phyloP scores from a whole-genome alignment of 257 asterid genomes.

The Asclepias syriaca region DNA sequence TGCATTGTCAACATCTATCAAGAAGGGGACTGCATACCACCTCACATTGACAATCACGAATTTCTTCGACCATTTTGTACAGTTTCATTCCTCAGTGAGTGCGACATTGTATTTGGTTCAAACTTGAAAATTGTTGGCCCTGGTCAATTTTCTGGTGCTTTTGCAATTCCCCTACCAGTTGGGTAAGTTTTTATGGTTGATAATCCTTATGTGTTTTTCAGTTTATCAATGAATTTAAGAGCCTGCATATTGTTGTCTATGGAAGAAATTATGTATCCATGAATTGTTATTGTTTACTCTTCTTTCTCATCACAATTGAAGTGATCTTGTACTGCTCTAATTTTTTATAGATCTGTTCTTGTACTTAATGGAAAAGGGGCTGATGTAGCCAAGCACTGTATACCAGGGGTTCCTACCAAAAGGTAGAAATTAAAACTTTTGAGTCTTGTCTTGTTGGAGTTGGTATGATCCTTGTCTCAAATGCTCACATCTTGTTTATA shows the following conservation, averaged over 20 bases:
- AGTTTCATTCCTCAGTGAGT: constrained; percentile 42
- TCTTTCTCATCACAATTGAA: not conserved
- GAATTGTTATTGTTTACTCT: not conserved
- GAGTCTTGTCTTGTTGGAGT: not conserved
- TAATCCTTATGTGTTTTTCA: not conserved
- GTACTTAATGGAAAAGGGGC: constrained; percentile 46
- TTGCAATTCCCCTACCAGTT: constrained; percentile 33
- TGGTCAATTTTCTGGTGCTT: constrained; percentile 36
- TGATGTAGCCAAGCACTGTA: constrained; percentile 45
- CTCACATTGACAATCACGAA: constrained; percentile 46
- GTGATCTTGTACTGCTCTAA: constrained; percentile 2
- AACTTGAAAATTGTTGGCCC: constrained; percentile 29
- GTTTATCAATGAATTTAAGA: not conserved
- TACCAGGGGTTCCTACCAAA: constrained; percentile 39
- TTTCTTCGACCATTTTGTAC: constrained; percentile 43
- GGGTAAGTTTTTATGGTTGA: constrained; percentile 28
- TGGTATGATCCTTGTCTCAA: not conserved
- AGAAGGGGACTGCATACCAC: constrained; percentile 47
- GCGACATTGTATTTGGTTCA: constrained; percentile 36
- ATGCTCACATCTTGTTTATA: constrained; percentile 5
- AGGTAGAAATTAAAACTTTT: constrained; percentile 23
- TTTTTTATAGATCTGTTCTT: constrained; percentile 38
- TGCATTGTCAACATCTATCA: constrained; percentile 42
- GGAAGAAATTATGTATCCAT: not conserved
- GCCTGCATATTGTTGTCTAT: not conserved